Conservation (phyloP, 2,329 filamentous ascomycete genomes). For the Dothistroma pini region DNA sequence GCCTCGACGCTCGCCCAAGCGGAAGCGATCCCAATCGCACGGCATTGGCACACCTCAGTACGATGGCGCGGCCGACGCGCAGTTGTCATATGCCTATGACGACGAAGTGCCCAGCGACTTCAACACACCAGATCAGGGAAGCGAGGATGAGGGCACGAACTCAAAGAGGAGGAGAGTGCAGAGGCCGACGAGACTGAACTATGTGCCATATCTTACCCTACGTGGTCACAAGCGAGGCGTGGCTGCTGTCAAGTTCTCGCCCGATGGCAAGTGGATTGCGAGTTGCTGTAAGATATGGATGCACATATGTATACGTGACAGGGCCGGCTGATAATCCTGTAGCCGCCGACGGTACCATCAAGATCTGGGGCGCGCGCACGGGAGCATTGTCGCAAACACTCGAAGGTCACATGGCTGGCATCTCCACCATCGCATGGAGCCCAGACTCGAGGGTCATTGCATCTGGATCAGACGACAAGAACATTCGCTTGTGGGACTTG, state of each 20-base stretch:
- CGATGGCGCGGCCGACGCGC: conserved; percentile 19
- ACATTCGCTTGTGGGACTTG: conserved; percentile 86
- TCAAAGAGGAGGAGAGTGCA: conserved; percentile 26
- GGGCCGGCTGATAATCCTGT: conserved; percentile 9
- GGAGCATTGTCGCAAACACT: conserved; percentile 82
- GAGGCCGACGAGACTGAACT: conserved; percentile 60
- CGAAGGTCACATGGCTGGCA: conserved; percentile 87
- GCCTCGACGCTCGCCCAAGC: conserved; percentile 29
- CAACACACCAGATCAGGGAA: conserved; percentile 25
- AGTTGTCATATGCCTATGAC: conserved; percentile 33
- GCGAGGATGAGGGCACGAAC: conserved; percentile 23
- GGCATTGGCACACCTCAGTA: conserved; percentile 16
- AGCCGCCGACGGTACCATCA: conserved; percentile 83
- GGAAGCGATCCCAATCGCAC: conserved; percentile 21
- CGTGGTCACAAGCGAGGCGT: conserved; percentile 75
- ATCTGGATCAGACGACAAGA: conserved; percentile 92
- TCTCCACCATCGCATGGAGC: conserved; percentile 91
- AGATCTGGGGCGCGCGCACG: conserved; percentile 80
- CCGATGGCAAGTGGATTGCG: conserved; percentile 84
- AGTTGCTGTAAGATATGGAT: conserved; percentile 59
- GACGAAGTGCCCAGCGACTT: conserved; percentile 30
- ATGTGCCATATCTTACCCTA: conserved; percentile 66
- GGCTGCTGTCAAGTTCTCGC: conserved; percentile 84
- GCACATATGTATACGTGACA: background rate
- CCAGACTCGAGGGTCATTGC: conserved; percentile 84